Conservation (phyloP, 495 filamentous ascomycete species). For the Penicillium antarcticum region DNA sequence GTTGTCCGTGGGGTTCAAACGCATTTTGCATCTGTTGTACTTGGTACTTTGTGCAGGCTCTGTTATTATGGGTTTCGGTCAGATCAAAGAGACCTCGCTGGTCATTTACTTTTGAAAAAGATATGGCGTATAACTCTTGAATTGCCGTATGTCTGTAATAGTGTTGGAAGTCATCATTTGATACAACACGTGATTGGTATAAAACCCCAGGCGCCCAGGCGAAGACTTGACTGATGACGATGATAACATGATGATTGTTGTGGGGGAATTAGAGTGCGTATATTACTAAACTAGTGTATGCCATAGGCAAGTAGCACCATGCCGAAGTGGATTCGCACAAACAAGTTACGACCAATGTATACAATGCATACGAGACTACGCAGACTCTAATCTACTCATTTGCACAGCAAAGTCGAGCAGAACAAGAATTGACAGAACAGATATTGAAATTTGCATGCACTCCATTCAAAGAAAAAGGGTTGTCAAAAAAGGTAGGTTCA, state of each 20-base stretch:
- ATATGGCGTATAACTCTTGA: background rate
- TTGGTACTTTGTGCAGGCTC: background rate
- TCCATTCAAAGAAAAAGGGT: constrained; percentile 34
- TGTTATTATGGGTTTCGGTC: constrained; percentile 1
- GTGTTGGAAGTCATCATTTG: background rate
- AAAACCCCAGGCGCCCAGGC: too few species aligned
- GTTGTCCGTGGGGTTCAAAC: constrained; percentile 5
- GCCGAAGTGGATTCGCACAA: too few species aligned
- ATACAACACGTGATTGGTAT: background rate
- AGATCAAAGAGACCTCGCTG: constrained; percentile 9
- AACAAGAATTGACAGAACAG: constrained; percentile 8
- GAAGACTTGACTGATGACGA: too few species aligned
- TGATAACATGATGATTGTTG: too few species aligned
- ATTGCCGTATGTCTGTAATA: background rate
- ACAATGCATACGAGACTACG: too few species aligned
- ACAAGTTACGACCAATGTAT: too few species aligned
- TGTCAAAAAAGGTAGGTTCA: constrained; percentile 28
- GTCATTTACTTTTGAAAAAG: background rate
- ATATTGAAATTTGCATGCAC: constrained; percentile 30
- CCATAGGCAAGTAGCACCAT: too few species aligned
- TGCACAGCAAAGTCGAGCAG: background rate
- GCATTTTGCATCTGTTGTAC: constrained; percentile 13
- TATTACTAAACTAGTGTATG: too few species aligned
- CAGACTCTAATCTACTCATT: too few species aligned
- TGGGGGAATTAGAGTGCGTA: too few species aligned